Conservation (phyloP, 257 asterid genomes). For the Jacaranda mimosifolia region DNA sequence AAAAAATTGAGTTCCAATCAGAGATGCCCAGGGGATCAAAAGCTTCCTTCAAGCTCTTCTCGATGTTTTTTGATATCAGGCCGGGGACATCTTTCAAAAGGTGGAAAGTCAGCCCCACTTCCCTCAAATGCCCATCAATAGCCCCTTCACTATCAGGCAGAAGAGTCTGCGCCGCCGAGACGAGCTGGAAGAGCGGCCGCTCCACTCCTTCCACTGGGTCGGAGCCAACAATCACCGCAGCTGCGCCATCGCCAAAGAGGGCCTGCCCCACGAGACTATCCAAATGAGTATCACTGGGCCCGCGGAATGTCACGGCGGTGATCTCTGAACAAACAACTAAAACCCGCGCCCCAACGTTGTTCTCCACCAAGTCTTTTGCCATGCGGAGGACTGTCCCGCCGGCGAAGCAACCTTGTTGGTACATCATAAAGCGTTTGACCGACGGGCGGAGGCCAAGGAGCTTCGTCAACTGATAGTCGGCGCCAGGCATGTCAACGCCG, state of each 20-base stretch:
- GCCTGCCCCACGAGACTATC: slow-evolving; percentile 71
- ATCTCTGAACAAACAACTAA: slow-evolving; percentile 75
- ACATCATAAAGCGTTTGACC: slow-evolving; percentile 76
- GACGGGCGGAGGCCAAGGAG: slow-evolving; percentile 77
- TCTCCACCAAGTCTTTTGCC: slow-evolving; percentile 85
- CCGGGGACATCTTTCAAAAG: slow-evolving; percentile 60
- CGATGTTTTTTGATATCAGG: slow-evolving; percentile 59
- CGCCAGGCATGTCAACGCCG: slow-evolving; percentile 94
- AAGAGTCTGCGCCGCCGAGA: slow-evolving; percentile 65
- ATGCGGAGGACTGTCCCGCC: slow-evolving; percentile 78
- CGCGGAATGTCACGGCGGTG: slow-evolving; percentile 67
- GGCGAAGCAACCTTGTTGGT: slow-evolving; percentile 82
- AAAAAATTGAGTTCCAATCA: slow-evolving; percentile 75
- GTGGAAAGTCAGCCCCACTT: slow-evolving; percentile 68
- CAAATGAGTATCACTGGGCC: slow-evolving; percentile 59
- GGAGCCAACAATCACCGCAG: slow-evolving; percentile 57
- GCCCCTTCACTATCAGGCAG: slow-evolving; percentile 66
- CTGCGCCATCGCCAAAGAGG: slow-evolving; percentile 70
- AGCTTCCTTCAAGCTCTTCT: slow-evolving; percentile 58
- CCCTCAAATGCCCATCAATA: slow-evolving; percentile 63
- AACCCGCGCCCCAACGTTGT: slow-evolving; percentile 70
- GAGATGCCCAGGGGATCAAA: slow-evolving; percentile 60
- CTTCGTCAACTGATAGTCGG: slow-evolving; percentile 78
- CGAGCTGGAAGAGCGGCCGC: slow-evolving; percentile 61
- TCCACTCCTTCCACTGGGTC: slow-evolving; percentile 59